Percentiles rank a stretch among this genome's conserved stretches.
These are phyloP conservation scores for Staphylotrichum tortipilum DNA, from an alignment of 495 filamentous ascomycete species.

Conservation along the genomic window DNA sequence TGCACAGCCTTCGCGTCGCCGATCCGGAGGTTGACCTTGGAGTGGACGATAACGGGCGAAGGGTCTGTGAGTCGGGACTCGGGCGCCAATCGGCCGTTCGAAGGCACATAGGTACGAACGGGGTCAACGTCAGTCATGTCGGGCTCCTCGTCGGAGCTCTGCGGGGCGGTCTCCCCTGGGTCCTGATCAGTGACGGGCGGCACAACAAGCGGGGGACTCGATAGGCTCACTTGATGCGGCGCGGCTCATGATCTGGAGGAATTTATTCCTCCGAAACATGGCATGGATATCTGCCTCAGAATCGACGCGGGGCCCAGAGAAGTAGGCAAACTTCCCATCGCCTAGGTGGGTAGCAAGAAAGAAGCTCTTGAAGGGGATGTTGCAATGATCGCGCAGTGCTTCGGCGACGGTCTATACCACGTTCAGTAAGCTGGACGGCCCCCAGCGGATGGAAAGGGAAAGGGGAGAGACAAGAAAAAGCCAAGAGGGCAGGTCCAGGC, in stretches of 20 bases:
- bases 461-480: background rate
- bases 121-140: background rate
- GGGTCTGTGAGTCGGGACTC: slow-evolving; percentile 18
- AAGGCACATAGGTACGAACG: background rate
- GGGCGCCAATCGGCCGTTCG: background rate
- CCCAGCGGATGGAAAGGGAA: too few species aligned
- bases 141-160: slow-evolving; percentile 4
- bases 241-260: slow-evolving; percentile 12
- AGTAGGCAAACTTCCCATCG: slow-evolving; percentile 24
- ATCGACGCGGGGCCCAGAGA: slow-evolving; percentile 23
- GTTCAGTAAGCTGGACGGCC: too few species aligned
- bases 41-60: slow-evolving; percentile 9
- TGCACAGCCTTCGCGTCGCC: slow-evolving; percentile 49
- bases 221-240: slow-evolving; percentile 13
- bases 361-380: slow-evolving; percentile 28
- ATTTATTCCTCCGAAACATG: slow-evolving; percentile 29
- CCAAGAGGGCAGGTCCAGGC: too few species aligned
- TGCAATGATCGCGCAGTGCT: slow-evolving; percentile 32
- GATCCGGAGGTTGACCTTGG: slow-evolving; percentile 41
- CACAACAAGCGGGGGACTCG: too few species aligned
- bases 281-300: slow-evolving; percentile 16
- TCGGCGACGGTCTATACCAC: slow-evolving; percentile 27
- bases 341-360: slow-evolving; percentile 29
- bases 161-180: background rate
- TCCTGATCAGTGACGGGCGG: background rate